Evolutionary conservation across 2,329 filamentous ascomycete genomes (phyloP), one percentile per base, ranked within the genome.

Genomic region (Phialemonium atrogriseum): DNA sequence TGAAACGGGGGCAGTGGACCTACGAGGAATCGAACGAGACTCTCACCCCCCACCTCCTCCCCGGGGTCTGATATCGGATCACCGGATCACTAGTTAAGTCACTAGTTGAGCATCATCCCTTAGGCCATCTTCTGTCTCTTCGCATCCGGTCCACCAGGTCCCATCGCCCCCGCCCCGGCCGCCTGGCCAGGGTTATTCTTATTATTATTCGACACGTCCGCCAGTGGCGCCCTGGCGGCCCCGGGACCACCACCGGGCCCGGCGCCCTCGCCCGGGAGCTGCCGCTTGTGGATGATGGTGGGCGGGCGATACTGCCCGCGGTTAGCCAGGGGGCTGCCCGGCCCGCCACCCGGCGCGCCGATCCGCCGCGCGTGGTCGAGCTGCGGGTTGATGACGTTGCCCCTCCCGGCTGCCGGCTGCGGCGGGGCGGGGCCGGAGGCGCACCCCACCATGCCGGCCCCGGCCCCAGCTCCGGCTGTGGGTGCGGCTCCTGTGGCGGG

Each of bases 241-340:
- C 16, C 27, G 17, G 15, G 17, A 11, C 19, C 29, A 3, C 9
- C 30, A 16, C 26, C 29, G 7, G 14, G 44, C 20, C 40, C 41
- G 7, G 37, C 46, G 27, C 44, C 45, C 13, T 43, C 45, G 7
- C 34, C 48, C 2, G 55, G 51, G 23, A 54, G 48, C 4, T 68
- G 62, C 19, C 70, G 57, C 51, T 74, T 76, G 11, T 23, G 17
- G 54, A 73, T 68, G 57, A 77, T 71, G 1, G 72, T 75, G 2
- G 68, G 69, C 9, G 73, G 73, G 11, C 66, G 66, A 41, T 77
- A 80, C 41, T 66, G 65, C n/a, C 60, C 59, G 19, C 74, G 58
- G 43, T 79, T 80, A 7, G 59, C 64, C 25, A 77, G 58, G 9
- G 74, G 73, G 48, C 72, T 78, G n/a, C 59, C 62, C 1, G 59